Percentiles rank a stretch among this genome's conserved stretches.
These are phyloP conservation scores for Triglochin maritima DNA, from an alignment of 106 monocot genomes.

Conservation along the genomic window DNA sequence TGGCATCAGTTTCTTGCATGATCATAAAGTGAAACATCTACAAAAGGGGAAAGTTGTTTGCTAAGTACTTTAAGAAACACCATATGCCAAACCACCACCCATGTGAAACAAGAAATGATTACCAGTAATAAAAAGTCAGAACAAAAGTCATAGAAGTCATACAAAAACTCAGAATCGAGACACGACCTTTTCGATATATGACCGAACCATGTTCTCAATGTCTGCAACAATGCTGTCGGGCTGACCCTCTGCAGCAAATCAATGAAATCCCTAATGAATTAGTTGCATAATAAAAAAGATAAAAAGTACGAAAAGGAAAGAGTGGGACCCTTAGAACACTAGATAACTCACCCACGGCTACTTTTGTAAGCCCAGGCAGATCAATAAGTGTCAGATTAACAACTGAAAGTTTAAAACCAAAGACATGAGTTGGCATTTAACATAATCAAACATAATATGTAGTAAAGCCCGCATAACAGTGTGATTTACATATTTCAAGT, in stretches of 20 bases:
- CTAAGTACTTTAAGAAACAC: no score
- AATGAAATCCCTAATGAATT: neutral
- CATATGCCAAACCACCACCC: no score
- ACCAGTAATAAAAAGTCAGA: no score
- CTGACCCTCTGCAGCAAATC: constrained; percentile 49
- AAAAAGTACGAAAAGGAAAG: neutral
- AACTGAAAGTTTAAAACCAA: constrained; percentile 39
- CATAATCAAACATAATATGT: constrained; percentile 4
- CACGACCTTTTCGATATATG: constrained; percentile 76
- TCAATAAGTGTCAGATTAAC: constrained; percentile 91
- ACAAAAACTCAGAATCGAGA: neutral
- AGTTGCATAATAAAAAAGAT: neutral
- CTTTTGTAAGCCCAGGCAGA: constrained; percentile 97
- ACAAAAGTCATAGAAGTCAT: neutral
- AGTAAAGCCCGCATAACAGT: no score
- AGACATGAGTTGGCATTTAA: neutral
- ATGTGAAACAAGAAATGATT: no score
- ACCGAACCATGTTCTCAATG: constrained; percentile 89
- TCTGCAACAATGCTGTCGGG: constrained; percentile 61
- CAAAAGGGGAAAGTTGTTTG: no score
- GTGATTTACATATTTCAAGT: no score
- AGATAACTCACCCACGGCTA: constrained; percentile 77
- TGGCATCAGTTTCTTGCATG: no score
- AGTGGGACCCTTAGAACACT: neutral
- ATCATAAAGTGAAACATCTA: no score